These are phyloP conservation scores for Dioszegia aurantiaca DNA, from an alignment of 768 basidiomycete genomes.

Conservation along the genomic window DNA sequence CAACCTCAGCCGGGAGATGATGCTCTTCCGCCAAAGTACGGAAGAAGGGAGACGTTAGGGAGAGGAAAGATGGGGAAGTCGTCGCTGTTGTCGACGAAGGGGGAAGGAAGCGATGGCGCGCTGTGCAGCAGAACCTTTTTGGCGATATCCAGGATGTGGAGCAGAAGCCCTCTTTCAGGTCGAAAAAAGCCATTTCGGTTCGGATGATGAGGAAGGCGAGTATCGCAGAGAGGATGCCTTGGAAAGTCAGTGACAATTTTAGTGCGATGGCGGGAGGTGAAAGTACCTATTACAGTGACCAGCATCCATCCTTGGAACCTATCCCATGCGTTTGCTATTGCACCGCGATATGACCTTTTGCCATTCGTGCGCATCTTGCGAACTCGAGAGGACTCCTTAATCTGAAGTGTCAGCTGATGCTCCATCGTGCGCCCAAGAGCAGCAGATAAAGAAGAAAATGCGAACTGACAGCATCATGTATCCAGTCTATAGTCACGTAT, in stretches of 20 bases:
- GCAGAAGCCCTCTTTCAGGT: slow-evolving; percentile 90
- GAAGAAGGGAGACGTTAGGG: not conserved
- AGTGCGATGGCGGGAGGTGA: not conserved
- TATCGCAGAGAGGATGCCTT: slow-evolving; percentile 74
- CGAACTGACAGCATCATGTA: slow-evolving; percentile 71
- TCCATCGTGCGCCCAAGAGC: not conserved
- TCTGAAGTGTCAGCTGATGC: slow-evolving; percentile 51
- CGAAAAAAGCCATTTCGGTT: slow-evolving; percentile 83
- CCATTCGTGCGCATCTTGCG: slow-evolving; percentile 63
- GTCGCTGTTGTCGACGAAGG: not conserved
- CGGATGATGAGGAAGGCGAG: slow-evolving; percentile 83
- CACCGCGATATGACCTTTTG: slow-evolving; percentile 63
- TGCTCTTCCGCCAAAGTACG: not conserved
- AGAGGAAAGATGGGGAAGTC: not conserved
- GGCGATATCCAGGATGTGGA: slow-evolving; percentile 66
- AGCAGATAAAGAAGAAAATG: slow-evolving; percentile 15
- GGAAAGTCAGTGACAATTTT: not conserved
- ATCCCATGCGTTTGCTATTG: slow-evolving; percentile 65
- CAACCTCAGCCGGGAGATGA: slow-evolving; percentile 32
- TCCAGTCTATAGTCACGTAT: slow-evolving; percentile 89
- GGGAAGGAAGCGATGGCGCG: slow-evolving; percentile 23
- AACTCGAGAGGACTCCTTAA: slow-evolving; percentile 85
- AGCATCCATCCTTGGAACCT: slow-evolving; percentile 83
- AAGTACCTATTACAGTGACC: slow-evolving; percentile 70
- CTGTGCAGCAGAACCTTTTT: slow-evolving; percentile 76